Conservation (phyloP, 2,329 filamentous ascomycete species). For the Pseudogymnoascus pannorum region DNA sequence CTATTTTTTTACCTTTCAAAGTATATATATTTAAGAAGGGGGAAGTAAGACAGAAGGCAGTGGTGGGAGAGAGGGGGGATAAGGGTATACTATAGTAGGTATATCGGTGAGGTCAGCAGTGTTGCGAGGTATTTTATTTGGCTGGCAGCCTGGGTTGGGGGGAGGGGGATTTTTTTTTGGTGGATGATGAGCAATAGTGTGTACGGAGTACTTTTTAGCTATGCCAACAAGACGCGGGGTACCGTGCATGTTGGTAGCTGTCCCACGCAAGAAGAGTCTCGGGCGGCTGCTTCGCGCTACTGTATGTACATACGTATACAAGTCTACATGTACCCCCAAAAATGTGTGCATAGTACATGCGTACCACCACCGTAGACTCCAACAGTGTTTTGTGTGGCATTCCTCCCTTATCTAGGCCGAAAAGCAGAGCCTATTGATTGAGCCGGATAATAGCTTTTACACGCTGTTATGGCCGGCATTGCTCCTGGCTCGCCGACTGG, state of each 20-base stretch:
- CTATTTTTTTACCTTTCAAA: background rate
- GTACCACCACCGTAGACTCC: background rate
- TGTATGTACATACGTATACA: background rate
- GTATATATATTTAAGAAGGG: background rate
- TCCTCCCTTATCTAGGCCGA: slow-evolving; percentile 1
- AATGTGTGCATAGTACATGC: background rate
- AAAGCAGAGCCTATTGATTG: background rate
- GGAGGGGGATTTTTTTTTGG: background rate
- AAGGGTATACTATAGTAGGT: background rate
- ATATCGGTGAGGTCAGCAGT: slow-evolving; percentile 1
- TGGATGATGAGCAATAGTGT: slow-evolving; percentile 2
- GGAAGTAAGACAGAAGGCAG: background rate
- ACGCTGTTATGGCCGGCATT: background rate
- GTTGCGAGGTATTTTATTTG: slow-evolving; percentile 3
- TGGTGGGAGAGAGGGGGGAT: background rate
- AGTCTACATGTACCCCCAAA: background rate
- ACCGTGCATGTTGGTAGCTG: background rate
- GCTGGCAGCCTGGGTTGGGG: background rate
- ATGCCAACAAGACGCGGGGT: background rate
- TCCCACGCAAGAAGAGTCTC: slow-evolving; percentile 1
- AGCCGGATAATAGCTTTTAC: background rate
- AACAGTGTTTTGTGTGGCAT: background rate
- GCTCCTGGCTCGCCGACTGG: background rate
- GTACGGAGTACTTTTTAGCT: background rate
- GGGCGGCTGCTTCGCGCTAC: background rate